Evolutionary conservation across 2,329 filamentous ascomycete species (phyloP), one percentile per base, ranked within the genome.

Genomic region (Leptographium galeiforme): DNA sequence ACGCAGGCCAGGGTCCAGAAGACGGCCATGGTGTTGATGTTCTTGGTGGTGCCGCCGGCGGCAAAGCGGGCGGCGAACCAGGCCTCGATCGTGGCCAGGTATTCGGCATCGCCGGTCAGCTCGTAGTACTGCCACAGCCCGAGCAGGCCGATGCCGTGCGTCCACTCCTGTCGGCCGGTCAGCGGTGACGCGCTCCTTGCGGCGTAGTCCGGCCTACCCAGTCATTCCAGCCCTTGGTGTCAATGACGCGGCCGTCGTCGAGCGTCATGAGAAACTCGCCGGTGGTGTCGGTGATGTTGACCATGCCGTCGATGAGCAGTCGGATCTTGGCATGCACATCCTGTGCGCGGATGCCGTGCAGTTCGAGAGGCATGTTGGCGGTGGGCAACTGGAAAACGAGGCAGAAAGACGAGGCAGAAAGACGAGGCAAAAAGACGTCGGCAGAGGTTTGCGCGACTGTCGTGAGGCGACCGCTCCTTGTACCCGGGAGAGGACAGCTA

Each of bases 11-110:
- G 74, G 0, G 86, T 87, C 19, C 89, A 70, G 65, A 90, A 87
- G 0, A 82, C 82, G 13, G 84, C 81, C 85, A 90, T 89, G 16
- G 87, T 89, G 71, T 89, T 89, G 74, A 89, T 89, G 66, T 90
- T 90, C 66, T 90, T 90, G 41, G 84, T 88, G 4, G 87, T 90
- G 61, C 77, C 82, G 19, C 84, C 84, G 53, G 82, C 81, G 1
- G 74, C 75, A 57, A 89, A 82, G 10, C 86, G 81, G 48, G 75
- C 76, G 8, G 72, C 70, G 67, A 88, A 90, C 87, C 87, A 91
- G 54, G 78, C 74, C 62, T 85, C 75, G 60, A 90, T 88, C 57
- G 85, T 81, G 56, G 73, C 66, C 19, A 89, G 74, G 53, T 79
- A 77, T 34, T 70, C 67, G 1, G 71, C 65, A 34, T 83, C 79